A percentile compares a stretch with the other conserved stretches of the same genome.
These are phyloP conservation scores for Nothophytophthora sp. DNA, from an alignment of 352 stramenopile genomes.

Conservation along the genomic window DNA sequence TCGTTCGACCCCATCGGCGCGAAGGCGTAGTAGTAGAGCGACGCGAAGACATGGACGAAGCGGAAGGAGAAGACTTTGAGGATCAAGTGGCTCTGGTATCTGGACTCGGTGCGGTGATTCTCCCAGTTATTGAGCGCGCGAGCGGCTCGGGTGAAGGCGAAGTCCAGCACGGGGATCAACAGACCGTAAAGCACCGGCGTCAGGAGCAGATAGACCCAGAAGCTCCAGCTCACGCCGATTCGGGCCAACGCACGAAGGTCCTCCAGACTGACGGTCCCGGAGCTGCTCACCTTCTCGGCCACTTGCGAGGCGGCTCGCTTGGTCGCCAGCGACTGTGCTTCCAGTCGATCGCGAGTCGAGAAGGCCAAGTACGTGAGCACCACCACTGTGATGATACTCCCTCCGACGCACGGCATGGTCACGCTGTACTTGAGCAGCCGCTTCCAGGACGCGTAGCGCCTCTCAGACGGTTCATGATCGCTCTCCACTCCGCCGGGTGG, in stretches of 20 bases:
- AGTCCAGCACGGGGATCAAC: conserved; percentile 79
- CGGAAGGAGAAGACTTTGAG: conserved; percentile 99
- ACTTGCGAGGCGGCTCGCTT: conserved; percentile 42
- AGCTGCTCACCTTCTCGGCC: conserved; percentile 51
- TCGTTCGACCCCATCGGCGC: no score
- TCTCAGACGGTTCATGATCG: conserved; percentile 11
- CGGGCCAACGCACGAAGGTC: conserved; percentile 49
- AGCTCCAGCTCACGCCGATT: conserved; percentile 75
- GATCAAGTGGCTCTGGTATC: conserved; percentile 93
- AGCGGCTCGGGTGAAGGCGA: conserved; percentile 86
- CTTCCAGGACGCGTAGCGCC: conserved; percentile 73
- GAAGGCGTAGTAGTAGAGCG: conserved; percentile 97
- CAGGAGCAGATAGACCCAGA: conserved; percentile 86
- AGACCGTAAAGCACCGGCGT: conserved; percentile 88
- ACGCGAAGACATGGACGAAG: conserved; percentile 97
- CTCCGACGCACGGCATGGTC: conserved; percentile 64
- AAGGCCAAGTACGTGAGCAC: conserved; percentile 69
- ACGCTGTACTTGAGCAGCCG: conserved; percentile 73
- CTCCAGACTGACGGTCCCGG: conserved; percentile 53
- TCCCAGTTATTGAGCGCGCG: conserved; percentile 93
- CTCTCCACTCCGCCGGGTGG: neutral
- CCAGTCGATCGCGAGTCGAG: conserved; percentile 75
- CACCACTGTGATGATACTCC: conserved; percentile 61
- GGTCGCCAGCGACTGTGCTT: conserved; percentile 47
- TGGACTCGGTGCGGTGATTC: conserved; percentile 89